Evolutionary conservation across 2,329 filamentous ascomycete species (phyloP).

Genomic region (Uncinocarpus reesii): DNA sequence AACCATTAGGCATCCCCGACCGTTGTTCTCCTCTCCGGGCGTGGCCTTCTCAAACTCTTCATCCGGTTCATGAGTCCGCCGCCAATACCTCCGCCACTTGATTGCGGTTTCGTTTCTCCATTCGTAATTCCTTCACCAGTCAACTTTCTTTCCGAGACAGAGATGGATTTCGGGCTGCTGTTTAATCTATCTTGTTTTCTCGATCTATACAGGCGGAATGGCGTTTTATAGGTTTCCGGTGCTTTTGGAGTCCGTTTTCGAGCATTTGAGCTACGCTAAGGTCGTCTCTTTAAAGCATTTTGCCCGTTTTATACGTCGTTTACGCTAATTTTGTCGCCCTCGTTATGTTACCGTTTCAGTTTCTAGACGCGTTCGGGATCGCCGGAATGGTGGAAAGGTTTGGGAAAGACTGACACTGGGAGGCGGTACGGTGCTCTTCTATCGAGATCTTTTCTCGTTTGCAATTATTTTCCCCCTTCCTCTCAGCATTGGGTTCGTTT

Average conservation of each 20-base stretch:
- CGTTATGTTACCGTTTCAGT: slow-evolving; percentile 6
- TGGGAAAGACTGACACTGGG: slow-evolving; percentile 28
- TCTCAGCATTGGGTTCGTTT: slow-evolving; percentile 27
- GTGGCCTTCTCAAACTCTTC: slow-evolving; percentile 18
- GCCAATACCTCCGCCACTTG: slow-evolving; percentile 9
- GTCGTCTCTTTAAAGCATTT: slow-evolving; percentile 1
- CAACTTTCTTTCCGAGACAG: too few relatives aligned
- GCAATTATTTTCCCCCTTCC: slow-evolving; percentile 15
- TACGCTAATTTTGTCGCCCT: slow-evolving; percentile 5
- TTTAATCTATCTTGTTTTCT: not conserved
- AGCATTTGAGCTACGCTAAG: slow-evolving; percentile 6
- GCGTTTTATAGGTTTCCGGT: slow-evolving; percentile 6
- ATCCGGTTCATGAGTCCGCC: slow-evolving; percentile 18
- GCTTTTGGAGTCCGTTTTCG: slow-evolving; percentile 1
- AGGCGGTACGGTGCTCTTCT: slow-evolving; percentile 26
- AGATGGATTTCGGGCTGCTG: not conserved
- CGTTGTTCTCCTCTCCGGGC: slow-evolving; percentile 12
- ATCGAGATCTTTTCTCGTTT: slow-evolving; percentile 9
- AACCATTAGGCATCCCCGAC: not conserved
- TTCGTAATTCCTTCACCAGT: slow-evolving; percentile 47
- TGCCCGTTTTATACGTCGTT: slow-evolving; percentile 20
- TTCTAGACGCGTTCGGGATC: slow-evolving; percentile 11
- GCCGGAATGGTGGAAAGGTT: slow-evolving; percentile 24
- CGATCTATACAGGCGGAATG: slow-evolving; percentile 2
- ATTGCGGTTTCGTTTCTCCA: slow-evolving; percentile 10